Percentiles rank a stretch among this genome's conserved stretches.
These are phyloP conservation scores for Colletotrichum falcatum DNA, from an alignment of 2,329 filamentous ascomycete genomes.

Conservation along the genomic window DNA sequence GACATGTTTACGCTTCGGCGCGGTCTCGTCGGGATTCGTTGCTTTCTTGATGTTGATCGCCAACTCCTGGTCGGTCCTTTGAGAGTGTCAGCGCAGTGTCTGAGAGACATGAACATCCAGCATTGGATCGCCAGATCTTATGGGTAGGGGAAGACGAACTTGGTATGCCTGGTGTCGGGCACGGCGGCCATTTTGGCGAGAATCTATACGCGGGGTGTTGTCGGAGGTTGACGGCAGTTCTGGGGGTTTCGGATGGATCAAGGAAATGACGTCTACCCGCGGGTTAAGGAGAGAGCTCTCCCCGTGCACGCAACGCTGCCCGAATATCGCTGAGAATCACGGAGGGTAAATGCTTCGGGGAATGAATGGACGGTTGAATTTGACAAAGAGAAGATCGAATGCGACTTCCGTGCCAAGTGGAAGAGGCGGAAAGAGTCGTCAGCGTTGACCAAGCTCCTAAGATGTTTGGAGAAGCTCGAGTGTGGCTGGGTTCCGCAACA, in stretches of 20 bases:
- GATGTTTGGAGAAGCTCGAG: slow-evolving; percentile 32
- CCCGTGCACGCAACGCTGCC: slow-evolving; percentile 29
- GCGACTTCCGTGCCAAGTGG: slow-evolving; percentile 33
- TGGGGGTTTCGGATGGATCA: slow-evolving; percentile 24
- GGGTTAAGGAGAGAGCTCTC: slow-evolving; percentile 31
- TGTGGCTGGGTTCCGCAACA: slow-evolving; percentile 41
- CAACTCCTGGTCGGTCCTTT: slow-evolving; percentile 76
- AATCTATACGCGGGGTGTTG: slow-evolving; percentile 22
- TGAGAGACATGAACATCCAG: background rate
- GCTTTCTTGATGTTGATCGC: slow-evolving; percentile 78
- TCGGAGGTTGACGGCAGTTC: slow-evolving; percentile 18
- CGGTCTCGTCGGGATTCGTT: slow-evolving; percentile 75
- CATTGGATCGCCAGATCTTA: background rate
- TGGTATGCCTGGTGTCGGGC: slow-evolving; percentile 41
- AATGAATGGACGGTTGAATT: background rate
- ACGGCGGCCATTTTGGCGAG: slow-evolving; percentile 40
- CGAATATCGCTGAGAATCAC: background rate
- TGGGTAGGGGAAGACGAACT: slow-evolving; percentile 20
- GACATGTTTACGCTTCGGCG: slow-evolving; percentile 89
- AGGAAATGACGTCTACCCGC: slow-evolving; percentile 36
- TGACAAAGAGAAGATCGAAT: slow-evolving; percentile 17
- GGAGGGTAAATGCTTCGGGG: background rate
- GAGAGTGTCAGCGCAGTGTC: slow-evolving; percentile 30
- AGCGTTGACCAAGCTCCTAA: slow-evolving; percentile 39
- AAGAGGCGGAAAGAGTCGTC: slow-evolving; percentile 40